phyloP scores from a whole-genome alignment of 257 asterid genomes.

The Orobanche coerulescens region DNA sequence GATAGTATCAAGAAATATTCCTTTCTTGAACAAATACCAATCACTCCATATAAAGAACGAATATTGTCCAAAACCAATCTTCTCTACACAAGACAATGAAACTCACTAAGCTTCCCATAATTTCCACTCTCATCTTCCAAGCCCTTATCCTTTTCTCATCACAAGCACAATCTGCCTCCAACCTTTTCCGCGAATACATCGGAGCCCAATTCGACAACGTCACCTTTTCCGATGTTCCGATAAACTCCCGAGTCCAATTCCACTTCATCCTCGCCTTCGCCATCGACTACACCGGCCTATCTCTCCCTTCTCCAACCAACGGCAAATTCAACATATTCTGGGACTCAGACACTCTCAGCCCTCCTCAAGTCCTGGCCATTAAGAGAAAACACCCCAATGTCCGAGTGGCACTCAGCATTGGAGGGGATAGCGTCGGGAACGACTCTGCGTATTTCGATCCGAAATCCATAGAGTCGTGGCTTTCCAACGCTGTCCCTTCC shows the following conservation, averaged over 20 bases:
- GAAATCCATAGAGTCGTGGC: slow-evolving; percentile 45
- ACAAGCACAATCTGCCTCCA: slow-evolving; percentile 11
- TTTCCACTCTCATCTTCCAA: neutral
- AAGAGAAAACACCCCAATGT: slow-evolving; percentile 48
- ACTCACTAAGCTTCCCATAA: too few relatives aligned
- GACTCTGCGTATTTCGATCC: slow-evolving; percentile 51
- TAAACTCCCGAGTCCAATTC: slow-evolving; percentile 51
- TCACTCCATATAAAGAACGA: too few relatives aligned
- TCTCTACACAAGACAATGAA: too few relatives aligned
- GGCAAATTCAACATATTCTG: slow-evolving; percentile 50
- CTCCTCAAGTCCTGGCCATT: slow-evolving; percentile 39
- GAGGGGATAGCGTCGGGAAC: slow-evolving; percentile 61
- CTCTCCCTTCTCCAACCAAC: slow-evolving; percentile 51
- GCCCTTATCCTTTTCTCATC: neutral
- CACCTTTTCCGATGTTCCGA: slow-evolving; percentile 55
- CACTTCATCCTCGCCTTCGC: slow-evolving; percentile 86
- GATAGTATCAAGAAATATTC: too few relatives aligned
- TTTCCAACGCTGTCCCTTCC: slow-evolving; percentile 67
- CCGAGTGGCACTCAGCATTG: slow-evolving; percentile 52
- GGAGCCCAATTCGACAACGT: slow-evolving; percentile 27
- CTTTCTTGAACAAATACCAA: too few relatives aligned
- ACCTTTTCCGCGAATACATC: neutral
- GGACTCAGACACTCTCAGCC: slow-evolving; percentile 61
- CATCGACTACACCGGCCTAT: slow-evolving; percentile 62
- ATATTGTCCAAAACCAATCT: too few relatives aligned